These are phyloP conservation scores for Zygnema cylindricum DNA, from an alignment of 139 green algal genomes.

Conservation along the genomic window DNA sequence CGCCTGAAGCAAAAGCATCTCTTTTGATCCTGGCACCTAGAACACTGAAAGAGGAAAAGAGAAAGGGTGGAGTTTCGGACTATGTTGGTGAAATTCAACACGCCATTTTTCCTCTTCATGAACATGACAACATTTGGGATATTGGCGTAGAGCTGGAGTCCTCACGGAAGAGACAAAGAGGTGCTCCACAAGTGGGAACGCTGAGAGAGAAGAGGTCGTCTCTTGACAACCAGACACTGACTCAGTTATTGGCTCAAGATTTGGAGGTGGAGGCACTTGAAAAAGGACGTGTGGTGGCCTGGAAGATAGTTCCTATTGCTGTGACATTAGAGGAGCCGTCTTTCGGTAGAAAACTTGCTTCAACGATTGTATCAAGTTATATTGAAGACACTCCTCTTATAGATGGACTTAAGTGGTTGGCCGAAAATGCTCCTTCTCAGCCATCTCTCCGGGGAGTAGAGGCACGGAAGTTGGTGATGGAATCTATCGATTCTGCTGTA, in stretches of 20 bases:
- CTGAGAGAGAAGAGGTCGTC: neutral
- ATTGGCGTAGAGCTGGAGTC: neutral
- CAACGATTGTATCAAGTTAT: neutral
- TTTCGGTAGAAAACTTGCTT: neutral
- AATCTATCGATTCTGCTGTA: neutral
- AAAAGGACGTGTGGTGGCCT: neutral
- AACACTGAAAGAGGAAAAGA: neutral
- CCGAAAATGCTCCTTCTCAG: conserved; percentile 26
- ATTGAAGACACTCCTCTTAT: neutral
- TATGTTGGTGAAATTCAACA: neutral
- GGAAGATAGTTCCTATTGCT: neutral
- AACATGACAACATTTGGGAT: neutral
- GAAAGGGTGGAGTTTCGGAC: neutral
- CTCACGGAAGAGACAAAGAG: neutral
- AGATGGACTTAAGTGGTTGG: conserved; percentile 15
- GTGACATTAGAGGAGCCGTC: neutral
- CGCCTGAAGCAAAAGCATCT: neutral
- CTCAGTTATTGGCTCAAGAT: neutral
- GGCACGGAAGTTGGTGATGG: neutral
- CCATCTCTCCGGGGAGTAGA: neutral
- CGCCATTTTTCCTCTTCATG: neutral
- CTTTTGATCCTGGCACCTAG: neutral
- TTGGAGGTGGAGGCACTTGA: neutral
- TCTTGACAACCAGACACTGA: neutral
- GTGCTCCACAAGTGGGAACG: neutral